A percentile compares a stretch with the other conserved stretches of the same genome.
Conservation (phyloP, 768 basidiomycete species). For the Leccinum sublutescens region DNA sequence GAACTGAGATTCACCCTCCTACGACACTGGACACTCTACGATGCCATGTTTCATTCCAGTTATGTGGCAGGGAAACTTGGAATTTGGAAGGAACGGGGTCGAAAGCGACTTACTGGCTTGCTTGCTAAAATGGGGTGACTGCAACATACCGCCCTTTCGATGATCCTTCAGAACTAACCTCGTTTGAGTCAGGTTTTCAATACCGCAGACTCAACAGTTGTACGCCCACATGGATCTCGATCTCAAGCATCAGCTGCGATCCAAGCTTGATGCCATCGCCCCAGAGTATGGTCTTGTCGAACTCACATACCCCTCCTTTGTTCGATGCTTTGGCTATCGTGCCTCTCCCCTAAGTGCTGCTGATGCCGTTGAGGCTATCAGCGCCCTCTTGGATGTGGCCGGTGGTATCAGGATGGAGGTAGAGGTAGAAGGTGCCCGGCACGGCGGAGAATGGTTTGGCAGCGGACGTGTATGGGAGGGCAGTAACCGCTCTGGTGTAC, state of each 20-base stretch:
- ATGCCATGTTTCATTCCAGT: constrained; percentile 96
- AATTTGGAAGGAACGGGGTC: constrained; percentile 94
- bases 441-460: constrained; percentile 97
- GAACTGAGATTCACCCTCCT: constrained; percentile 94
- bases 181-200: constrained; percentile 70
- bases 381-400: constrained; percentile 87
- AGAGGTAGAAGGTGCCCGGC: constrained; percentile 81
- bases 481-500: constrained; percentile 37
- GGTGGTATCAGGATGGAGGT: constrained; percentile 88
- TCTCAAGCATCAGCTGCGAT: constrained; percentile 75
- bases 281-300: constrained; percentile 96
- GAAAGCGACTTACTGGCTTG: constrained; percentile 84
- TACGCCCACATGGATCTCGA: constrained; percentile 97
- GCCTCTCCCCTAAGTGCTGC: constrained; percentile 87
- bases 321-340: constrained; percentile 87
- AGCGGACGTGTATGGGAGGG: constrained; percentile 77
- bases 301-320: constrained; percentile 90
- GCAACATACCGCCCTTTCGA: constrained; percentile 1
- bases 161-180: constrained; percentile 7
- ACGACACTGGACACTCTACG: constrained; percentile 97
- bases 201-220: constrained; percentile 90
- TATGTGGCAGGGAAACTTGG: constrained; percentile 95
- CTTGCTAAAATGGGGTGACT: constrained; percentile 97
- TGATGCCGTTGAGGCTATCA: constrained; percentile 88
- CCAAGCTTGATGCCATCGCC: constrained; percentile 84